These are phyloP conservation scores for Gynochthodes officinalis DNA, from an alignment of 257 asterid species.

Conservation along the genomic window DNA sequence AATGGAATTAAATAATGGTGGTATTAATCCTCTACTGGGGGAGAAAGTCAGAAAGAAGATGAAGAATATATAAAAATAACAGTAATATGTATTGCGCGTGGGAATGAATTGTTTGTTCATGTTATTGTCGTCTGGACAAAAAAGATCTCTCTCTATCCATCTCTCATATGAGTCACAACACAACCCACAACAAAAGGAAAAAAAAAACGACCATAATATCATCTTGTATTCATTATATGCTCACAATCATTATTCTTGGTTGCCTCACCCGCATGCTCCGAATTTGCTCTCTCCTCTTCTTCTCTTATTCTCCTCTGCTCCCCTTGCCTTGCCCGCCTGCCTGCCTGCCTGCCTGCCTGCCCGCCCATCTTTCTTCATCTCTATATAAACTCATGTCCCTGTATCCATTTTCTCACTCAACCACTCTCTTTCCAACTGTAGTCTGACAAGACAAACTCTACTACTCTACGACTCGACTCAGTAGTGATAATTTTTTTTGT, in stretches of 20 bases:
- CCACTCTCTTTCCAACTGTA: slow-evolving; percentile 4
- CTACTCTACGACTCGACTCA: too few relatives aligned
- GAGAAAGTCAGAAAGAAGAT: background rate
- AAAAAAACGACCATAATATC: slow-evolving; percentile 42
- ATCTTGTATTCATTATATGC: slow-evolving; percentile 90
- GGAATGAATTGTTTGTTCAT: slow-evolving; percentile 45
- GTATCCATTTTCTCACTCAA: slow-evolving; percentile 50
- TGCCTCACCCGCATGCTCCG: slow-evolving; percentile 82
- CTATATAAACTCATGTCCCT: slow-evolving; percentile 59
- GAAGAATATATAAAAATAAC: background rate
- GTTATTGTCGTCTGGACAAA: slow-evolving; percentile 48
- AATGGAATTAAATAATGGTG: too few relatives aligned
- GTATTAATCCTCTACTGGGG: too few relatives aligned
- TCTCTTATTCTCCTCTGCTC: background rate
- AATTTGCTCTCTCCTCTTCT: slow-evolving; percentile 15
- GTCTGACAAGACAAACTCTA: background rate
- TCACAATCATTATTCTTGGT: slow-evolving; percentile 68
- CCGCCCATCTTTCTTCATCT: slow-evolving; percentile 1
- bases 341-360: background rate
- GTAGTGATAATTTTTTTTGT: background rate
- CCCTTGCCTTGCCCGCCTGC: background rate
- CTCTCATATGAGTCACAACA: too few relatives aligned
- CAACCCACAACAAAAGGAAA: too few relatives aligned
- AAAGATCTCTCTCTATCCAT: too few relatives aligned
- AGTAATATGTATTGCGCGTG: slow-evolving; percentile 33